Evolutionary conservation across 768 basidiomycete genomes (phyloP).

Genomic region (Suillus occidentalis): DNA sequence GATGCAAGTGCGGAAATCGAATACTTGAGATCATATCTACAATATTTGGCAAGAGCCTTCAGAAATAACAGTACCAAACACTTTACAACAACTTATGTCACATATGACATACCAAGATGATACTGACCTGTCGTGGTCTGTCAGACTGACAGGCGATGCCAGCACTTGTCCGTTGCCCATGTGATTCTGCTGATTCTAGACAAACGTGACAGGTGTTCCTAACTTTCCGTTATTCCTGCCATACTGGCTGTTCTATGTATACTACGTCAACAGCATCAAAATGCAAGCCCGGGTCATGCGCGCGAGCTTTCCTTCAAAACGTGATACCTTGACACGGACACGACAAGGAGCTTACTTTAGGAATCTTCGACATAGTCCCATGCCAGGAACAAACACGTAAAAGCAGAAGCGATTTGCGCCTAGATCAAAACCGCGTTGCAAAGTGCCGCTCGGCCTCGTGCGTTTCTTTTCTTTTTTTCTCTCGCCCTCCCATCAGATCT

Average conservation of each 20-base stretch:
- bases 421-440: slow-evolving; percentile 1
- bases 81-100: neutral
- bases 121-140: neutral
- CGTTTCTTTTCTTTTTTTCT: neutral
- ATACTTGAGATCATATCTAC: too few species aligned
- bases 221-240: neutral
- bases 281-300: neutral
- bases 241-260: neutral
- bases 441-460: neutral
- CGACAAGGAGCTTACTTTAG: neutral
- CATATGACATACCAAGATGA: too few species aligned
- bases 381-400: slow-evolving; percentile 9
- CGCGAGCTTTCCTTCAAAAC: neutral
- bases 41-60: neutral
- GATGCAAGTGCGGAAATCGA: neutral
- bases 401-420: neutral
- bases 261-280: neutral
- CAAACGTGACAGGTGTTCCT: neutral
- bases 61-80: neutral
- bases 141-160: neutral
- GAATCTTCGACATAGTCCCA: neutral
- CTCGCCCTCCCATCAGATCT: neutral
- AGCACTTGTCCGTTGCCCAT: neutral
- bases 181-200: neutral
- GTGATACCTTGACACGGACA: too few species aligned